Evolutionary conservation across 2,329 filamentous ascomycete genomes (phyloP).

Genomic region (Incumbomyces lentus): DNA sequence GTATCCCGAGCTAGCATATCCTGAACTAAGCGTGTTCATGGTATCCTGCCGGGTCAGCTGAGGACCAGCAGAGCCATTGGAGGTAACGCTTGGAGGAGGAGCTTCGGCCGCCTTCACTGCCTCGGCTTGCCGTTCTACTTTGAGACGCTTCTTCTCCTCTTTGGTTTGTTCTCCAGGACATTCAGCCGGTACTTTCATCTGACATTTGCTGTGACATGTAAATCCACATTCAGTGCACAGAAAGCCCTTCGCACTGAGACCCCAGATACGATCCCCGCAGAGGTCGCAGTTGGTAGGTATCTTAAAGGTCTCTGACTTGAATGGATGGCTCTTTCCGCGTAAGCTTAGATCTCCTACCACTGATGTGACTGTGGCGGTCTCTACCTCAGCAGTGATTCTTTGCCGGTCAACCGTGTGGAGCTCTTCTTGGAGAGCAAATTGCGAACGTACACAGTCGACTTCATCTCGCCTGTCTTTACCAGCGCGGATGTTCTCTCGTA

Average conservation of each 20-base stretch:
- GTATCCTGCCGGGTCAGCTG: slow-evolving; percentile 70
- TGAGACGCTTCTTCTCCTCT: slow-evolving; percentile 90
- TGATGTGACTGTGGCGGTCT: slow-evolving; percentile 83
- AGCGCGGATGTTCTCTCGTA: slow-evolving; percentile 66
- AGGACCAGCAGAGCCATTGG: slow-evolving; percentile 32
- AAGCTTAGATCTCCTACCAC: slow-evolving; percentile 86
- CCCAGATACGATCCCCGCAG: slow-evolving; percentile 95
- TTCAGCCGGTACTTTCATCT: slow-evolving; percentile 95
- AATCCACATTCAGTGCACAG: slow-evolving; percentile 95
- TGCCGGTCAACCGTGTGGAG: slow-evolving; percentile 76
- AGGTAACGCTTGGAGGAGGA: slow-evolving; percentile 24
- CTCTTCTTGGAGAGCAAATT: slow-evolving; percentile 74
- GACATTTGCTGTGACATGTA: slow-evolving; percentile 96
- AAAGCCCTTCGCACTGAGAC: slow-evolving; percentile 88
- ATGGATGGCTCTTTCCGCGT: slow-evolving; percentile 90
- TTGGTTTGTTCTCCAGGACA: slow-evolving; percentile 90
- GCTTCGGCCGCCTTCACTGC: slow-evolving; percentile 48
- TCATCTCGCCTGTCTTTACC: slow-evolving; percentile 85
- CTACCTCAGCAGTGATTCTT: slow-evolving; percentile 79
- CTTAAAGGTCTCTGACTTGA: slow-evolving; percentile 98
- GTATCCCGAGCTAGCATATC: slow-evolving; percentile 81
- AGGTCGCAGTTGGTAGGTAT: slow-evolving; percentile 97
- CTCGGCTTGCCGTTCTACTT: slow-evolving; percentile 70
- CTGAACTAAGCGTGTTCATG: slow-evolving; percentile 80
- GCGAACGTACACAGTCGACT: slow-evolving; percentile 68